Evolutionary conservation across 1,284 basidiomycete species (phyloP), one percentile per base, ranked within the genome.

Genomic region (Puccinia novopanici): DNA sequence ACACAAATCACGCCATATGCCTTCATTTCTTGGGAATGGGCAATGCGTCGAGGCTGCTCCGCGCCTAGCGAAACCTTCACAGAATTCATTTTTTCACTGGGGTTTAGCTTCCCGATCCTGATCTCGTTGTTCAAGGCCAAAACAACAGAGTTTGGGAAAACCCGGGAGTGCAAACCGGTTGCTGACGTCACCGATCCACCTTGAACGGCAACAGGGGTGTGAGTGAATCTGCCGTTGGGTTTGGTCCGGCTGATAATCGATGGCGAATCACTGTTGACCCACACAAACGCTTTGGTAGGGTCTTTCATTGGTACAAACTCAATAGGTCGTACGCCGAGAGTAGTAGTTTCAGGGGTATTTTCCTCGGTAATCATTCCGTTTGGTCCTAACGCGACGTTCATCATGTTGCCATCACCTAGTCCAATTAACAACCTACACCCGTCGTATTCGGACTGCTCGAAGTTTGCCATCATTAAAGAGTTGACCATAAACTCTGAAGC

Each of bases 1-100:
- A 50, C 34, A 70, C 67, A 79, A 79, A 79, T n/a, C 34, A 79
- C 67, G 19, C 52, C 76, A 55, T 42, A 79, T 12, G 76, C 67
- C 48, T 45, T 48, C 30, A 71, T 40, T 8, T 59, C 52, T 45
- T 42, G 34, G 0, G 76, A 79, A 61, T 79, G 76, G 24, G 67
- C 48, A 34, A 79, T 79, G 24, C 67, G 37, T 40, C 54, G 34
- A 45, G 76, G 76, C 70, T 71, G 67, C 59, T 79, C 76, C 27
- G 15, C 57, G 9, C 76, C 76, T 42, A 79, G 68, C 22, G 65
- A 42, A 59, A 79, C 24, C 54, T 79, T 79, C 42, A 34, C 27
- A 30, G 52, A 19, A 48, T 79, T 52, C 34, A 79, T 59, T 9
- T 70, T 71, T 45, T 30, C 54, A 55, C 17, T 45, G 22, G 6